Percentiles rank a stretch among this genome's conserved stretches.
Conservation (phyloP, 495 filamentous ascomycete genomes). For the Penicillium lagena region DNA sequence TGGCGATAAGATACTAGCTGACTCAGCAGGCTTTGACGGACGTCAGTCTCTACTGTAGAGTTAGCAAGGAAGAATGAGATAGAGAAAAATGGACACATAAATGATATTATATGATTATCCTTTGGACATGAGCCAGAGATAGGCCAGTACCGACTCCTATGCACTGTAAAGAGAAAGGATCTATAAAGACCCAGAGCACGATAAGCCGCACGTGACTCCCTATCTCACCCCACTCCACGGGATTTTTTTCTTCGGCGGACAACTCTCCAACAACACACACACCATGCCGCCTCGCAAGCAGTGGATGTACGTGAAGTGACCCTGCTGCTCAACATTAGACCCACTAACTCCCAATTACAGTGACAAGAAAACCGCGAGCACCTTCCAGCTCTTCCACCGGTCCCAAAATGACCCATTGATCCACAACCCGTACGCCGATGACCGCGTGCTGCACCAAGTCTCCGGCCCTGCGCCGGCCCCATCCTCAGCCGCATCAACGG, state of each 20-base stretch:
- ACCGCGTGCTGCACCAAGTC: slow-evolving; percentile 66
- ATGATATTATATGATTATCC: no score
- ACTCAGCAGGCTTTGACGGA: slow-evolving; percentile 3
- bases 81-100: no score
- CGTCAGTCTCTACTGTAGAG: no score
- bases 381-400: slow-evolving; percentile 90
- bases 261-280: slow-evolving; percentile 5
- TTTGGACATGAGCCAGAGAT: no score
- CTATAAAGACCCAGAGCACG: slow-evolving; percentile 19
- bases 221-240: slow-evolving; percentile 25
- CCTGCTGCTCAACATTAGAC: neutral
- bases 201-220: slow-evolving; percentile 34
- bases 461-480: slow-evolving; percentile 26
- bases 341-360: slow-evolving; percentile 35
- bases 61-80: no score
- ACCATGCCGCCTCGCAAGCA: slow-evolving; percentile 73
- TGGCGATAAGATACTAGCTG: slow-evolving; percentile 24
- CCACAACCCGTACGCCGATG: slow-evolving; percentile 73
- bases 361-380: slow-evolving; percentile 89
- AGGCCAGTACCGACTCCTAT: no score
- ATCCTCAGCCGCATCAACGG: slow-evolving; percentile 13
- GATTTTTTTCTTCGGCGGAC: slow-evolving; percentile 16
- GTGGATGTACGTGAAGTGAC: slow-evolving; percentile 67
- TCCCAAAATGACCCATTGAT: slow-evolving; percentile 95
- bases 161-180: no score